Conservation (phyloP, 345 rosid genomes). For the Stellera chamaejasme region DNA sequence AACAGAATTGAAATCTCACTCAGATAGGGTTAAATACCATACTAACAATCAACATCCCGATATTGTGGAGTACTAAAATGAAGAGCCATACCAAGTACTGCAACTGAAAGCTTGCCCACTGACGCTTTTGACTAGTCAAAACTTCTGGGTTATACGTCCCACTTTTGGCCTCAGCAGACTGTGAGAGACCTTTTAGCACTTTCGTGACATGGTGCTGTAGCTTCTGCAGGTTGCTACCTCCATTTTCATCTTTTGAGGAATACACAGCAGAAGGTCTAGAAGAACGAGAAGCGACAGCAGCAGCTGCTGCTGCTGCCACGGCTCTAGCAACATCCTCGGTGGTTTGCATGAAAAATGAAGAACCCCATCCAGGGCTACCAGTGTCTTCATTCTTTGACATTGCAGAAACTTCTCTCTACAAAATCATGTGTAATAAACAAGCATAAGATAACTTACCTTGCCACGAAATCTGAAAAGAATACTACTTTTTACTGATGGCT, state of each 20-base stretch:
- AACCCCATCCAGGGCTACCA: slow-evolving; percentile 77
- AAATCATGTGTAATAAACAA: slow-evolving; percentile 7
- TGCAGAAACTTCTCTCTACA: slow-evolving; percentile 25
- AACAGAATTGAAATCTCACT: too few species aligned
- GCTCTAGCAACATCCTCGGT: slow-evolving; percentile 79
- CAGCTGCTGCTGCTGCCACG: slow-evolving; percentile 68
- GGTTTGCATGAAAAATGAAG: slow-evolving; percentile 59
- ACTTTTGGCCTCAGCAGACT: slow-evolving; percentile 47
- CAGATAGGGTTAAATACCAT: too few species aligned
- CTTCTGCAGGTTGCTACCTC: slow-evolving; percentile 63
- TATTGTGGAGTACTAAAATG: slow-evolving; percentile 6
- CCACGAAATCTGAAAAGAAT: too few species aligned
- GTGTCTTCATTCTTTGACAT: slow-evolving; percentile 68
- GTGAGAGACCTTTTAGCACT: slow-evolving; percentile 62
- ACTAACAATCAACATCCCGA: too few species aligned
- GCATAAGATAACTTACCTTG: background rate
- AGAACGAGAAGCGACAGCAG: slow-evolving; percentile 61
- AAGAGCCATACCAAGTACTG: slow-evolving; percentile 65
- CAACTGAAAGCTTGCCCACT: slow-evolving; percentile 80
- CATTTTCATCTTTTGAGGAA: slow-evolving; percentile 55
- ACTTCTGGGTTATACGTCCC: slow-evolving; percentile 79
- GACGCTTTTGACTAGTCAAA: slow-evolving; percentile 93
- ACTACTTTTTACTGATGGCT: too few species aligned
- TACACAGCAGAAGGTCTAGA: slow-evolving; percentile 85
- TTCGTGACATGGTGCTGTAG: slow-evolving; percentile 58